Percentiles rank a stretch among this genome's conserved stretches.
These are phyloP conservation scores for Penicillium nucicola DNA, from an alignment of 495 filamentous ascomycete species.

Conservation along the genomic window DNA sequence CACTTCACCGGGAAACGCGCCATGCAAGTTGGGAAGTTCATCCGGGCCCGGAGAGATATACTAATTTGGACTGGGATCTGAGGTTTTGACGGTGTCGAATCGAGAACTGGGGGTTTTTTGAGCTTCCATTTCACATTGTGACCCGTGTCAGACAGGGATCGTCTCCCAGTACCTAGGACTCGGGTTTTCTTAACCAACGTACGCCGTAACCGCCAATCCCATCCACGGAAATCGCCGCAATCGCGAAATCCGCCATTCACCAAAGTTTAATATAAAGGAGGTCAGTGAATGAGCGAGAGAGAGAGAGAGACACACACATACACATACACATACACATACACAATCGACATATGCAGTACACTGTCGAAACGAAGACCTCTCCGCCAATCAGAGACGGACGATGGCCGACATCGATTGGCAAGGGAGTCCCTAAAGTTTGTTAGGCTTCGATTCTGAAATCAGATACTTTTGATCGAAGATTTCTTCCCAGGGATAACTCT, in stretches of 20 bases:
- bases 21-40: slow-evolving; percentile 10
- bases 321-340: too few species aligned
- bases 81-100: too few species aligned
- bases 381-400: background rate
- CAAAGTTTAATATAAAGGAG: background rate
- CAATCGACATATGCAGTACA: too few species aligned
- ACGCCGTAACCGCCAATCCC: background rate
- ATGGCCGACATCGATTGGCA: background rate
- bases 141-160: slow-evolving; percentile 5
- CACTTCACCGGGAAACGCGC: slow-evolving; percentile 7
- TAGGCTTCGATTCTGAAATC: background rate
- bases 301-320: too few species aligned
- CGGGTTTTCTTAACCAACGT: slow-evolving; percentile 7
- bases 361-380: too few species aligned
- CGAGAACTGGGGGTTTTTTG: too few species aligned
- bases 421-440: slow-evolving; percentile 1
- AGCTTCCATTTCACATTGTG: background rate
- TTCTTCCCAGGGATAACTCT: background rate
- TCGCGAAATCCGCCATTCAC: background rate
- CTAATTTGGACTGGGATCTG: background rate
- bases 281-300: too few species aligned
- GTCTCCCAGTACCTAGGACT: slow-evolving; percentile 9
- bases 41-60: background rate
- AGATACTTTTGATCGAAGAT: background rate
- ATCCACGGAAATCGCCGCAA: background rate